A percentile compares a stretch with the other conserved stretches of the same genome.
Conservation (phyloP, 2,329 filamentous ascomycete species). For the Hypoxylon sp. region DNA sequence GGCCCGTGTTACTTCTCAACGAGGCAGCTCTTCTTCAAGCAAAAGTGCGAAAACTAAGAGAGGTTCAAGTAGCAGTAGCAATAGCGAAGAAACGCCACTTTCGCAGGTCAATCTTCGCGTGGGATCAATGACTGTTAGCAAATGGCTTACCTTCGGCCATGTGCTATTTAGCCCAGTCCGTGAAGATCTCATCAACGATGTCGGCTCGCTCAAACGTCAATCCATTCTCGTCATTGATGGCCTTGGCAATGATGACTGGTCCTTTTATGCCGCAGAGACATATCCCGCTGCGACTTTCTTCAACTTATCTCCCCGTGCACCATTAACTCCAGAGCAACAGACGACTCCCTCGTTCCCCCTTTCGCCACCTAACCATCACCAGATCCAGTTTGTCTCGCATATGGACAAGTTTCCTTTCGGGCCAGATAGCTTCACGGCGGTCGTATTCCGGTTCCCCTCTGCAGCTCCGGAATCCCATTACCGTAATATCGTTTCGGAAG, state of each 20-base stretch:
- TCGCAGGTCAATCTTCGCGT: conserved; percentile 83
- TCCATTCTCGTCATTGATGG: conserved; percentile 85
- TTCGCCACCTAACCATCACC: conserved; percentile 79
- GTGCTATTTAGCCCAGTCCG: conserved; percentile 86
- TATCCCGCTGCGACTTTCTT: conserved; percentile 83
- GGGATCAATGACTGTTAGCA: conserved; percentile 87
- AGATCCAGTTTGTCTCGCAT: conserved; percentile 77
- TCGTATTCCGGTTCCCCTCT: conserved; percentile 83
- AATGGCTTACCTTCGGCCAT: conserved; percentile 88
- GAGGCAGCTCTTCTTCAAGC: conserved; percentile 55
- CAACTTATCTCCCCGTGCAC: conserved; percentile 76
- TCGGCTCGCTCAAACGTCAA: conserved; percentile 67
- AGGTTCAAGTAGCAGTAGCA: conserved; percentile 62
- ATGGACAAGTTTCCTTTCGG: conserved; percentile 80
- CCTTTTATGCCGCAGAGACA: conserved; percentile 85
- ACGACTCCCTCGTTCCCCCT: conserved; percentile 65
- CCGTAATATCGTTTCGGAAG: conserved; percentile 79
- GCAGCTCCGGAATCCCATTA: conserved; percentile 78
- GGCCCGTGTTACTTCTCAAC: conserved; percentile 40
- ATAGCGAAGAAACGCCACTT: conserved; percentile 73
- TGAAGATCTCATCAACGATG: conserved; percentile 74
- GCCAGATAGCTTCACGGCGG: conserved; percentile 79
- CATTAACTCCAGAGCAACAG: conserved; percentile 63
- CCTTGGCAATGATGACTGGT: conserved; percentile 90
- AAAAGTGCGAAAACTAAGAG: conserved; percentile 53